Evolutionary conservation across 1,284 basidiomycete species (phyloP).

Genomic region (Veloboletus limbatus): DNA sequence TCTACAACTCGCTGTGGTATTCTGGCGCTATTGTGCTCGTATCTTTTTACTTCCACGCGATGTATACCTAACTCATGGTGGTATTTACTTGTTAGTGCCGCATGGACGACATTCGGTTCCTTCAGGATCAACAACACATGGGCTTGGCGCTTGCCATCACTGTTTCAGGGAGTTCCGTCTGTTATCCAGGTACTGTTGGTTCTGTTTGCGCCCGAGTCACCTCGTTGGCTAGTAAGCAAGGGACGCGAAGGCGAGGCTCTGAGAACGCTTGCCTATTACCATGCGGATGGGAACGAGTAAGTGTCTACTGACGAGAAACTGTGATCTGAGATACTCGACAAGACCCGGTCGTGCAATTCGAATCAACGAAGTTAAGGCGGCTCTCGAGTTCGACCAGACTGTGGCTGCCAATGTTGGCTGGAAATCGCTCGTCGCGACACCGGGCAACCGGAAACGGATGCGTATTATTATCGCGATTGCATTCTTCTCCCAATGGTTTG

Average conservation of each 20-base stretch:
- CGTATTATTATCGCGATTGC: conserved; percentile 67
- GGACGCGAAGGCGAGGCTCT: conserved; percentile 62
- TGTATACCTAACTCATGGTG: background rate
- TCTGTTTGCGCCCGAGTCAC: conserved; percentile 67
- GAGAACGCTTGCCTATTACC: conserved; percentile 68
- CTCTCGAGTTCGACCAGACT: conserved; percentile 61
- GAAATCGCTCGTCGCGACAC: conserved; percentile 54
- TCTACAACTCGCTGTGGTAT: conserved; percentile 80
- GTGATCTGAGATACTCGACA: no score
- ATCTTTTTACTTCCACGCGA: background rate
- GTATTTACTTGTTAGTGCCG: conserved; percentile 44
- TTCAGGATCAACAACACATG: conserved; percentile 63
- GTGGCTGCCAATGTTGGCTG: conserved; percentile 59
- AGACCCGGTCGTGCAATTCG: conserved; percentile 51
- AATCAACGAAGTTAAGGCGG: conserved; percentile 76
- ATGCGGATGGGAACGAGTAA: conserved; percentile 67
- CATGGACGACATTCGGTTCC: conserved; percentile 76
- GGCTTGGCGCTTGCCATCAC: conserved; percentile 75
- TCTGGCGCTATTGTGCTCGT: conserved; percentile 68
- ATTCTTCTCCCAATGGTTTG: conserved; percentile 76
- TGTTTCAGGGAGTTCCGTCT: conserved; percentile 66
- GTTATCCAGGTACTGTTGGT: conserved; percentile 59
- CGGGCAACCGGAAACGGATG: conserved; percentile 70
- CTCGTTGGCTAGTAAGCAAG: conserved; percentile 68
- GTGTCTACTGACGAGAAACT: no score